phyloP scores from a whole-genome alignment of 164 flowering plant species.

The Piper betle region DNA sequence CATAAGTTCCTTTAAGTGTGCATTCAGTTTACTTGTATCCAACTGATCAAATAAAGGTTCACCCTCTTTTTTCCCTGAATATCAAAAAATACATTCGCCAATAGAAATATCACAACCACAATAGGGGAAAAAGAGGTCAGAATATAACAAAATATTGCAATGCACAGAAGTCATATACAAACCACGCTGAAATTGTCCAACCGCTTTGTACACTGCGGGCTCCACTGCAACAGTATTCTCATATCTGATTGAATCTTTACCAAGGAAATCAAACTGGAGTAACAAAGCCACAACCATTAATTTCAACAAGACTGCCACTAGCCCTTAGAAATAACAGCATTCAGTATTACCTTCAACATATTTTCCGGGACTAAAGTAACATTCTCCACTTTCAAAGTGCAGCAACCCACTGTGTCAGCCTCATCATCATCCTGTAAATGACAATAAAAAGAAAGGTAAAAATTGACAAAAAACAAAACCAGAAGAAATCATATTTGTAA shows the following conservation, averaged over 20 bases:
- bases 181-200: conserved; percentile 69
- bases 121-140: not conserved
- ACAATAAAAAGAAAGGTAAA: not conserved
- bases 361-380: conserved; percentile 61
- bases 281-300: too few species aligned
- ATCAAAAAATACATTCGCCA: conserved; percentile 2
- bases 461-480: not conserved
- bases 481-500: not conserved
- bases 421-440: conserved; percentile 89
- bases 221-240: conserved; percentile 79
- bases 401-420: conserved; percentile 99
- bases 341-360: conserved; percentile 45
- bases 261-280: conserved; percentile 93
- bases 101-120: not conserved
- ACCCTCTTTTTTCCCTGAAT: conserved; percentile 50
- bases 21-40: conserved; percentile 88
- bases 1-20: conserved; percentile 95
- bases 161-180: conserved; percentile 5
- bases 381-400: conserved; percentile 94
- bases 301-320: not conserved
- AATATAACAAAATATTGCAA: not conserved
- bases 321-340: not conserved
- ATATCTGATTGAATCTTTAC: conserved; percentile 97
- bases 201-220: conserved; percentile 74
- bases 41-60: conserved; percentile 89